Base-by-base conservation (phyloP, 2,329 filamentous ascomycete genomes). In the Sporothrix brunneoviolacea region DNA sequence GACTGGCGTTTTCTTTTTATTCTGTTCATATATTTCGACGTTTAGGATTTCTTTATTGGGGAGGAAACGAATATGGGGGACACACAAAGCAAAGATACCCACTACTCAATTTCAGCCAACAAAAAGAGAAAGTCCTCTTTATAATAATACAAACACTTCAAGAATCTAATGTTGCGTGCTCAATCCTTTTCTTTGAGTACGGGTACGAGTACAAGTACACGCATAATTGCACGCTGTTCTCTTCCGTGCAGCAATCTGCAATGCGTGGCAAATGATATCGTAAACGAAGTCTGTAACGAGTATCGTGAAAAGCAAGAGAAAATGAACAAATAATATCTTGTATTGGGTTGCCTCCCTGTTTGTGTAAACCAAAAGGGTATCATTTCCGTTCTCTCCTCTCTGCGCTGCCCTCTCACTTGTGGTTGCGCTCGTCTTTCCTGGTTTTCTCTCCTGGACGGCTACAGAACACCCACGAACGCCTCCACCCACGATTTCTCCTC, bases 321-420 rank as follows among this genome's bases (percentile, higher is more conserved):
- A n/a, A n/a, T 28, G 33, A 45, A 46, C 43, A 46, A 45, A 19
- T 37, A 18, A 9, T 28, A 16, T 39, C 16, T 47, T 19, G 4
- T 32, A 21, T 45, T 47, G 37, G 45, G 19, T 35, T 48, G 37
- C 18, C 45, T 39, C 48, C 46, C 18, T 40, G 21, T 42, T 35
- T 52, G 47, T 54, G 48, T 44, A 56, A 56, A 50, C 51, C 50
- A 55, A 56, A 54, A 54, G 55, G 52, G 54, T 55, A 58, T 57
- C 56, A 57, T 52, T 36, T 48, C 35, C 32, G 33, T 43, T 28
- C 36, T 30, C 22, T 30, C 24, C 21, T 16, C 33, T 35, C 21
- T 15, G 9, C 16, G 15, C 22, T 16, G 7, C 21, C 32, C 28
- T 24, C 33, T 44, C 35, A 39, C 6, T 10, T 28, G 24, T 10